These are phyloP conservation scores for Lippia alba DNA, from an alignment of 305 asterid genomes.

Conservation along the genomic window DNA sequence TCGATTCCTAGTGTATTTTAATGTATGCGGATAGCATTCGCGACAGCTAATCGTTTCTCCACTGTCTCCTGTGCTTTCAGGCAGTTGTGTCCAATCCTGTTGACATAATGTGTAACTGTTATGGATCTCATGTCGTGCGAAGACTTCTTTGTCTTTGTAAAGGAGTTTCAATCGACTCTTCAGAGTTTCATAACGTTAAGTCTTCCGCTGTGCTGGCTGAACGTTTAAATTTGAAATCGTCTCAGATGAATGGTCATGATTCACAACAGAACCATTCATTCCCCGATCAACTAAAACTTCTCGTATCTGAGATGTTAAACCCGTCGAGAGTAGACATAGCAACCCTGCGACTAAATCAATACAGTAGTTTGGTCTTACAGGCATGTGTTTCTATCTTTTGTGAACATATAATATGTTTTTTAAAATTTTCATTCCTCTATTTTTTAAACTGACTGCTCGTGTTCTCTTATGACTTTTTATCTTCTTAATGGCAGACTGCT, in stretches of 20 bases:
- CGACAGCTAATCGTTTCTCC: constrained; percentile 18
- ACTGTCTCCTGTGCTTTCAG: constrained; percentile 45
- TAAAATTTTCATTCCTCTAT: background rate
- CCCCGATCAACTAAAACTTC: constrained; percentile 68
- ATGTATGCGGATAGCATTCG: constrained; percentile 19
- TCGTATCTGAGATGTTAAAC: constrained; percentile 69
- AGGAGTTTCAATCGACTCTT: constrained; percentile 76
- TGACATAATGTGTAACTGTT: constrained; percentile 82
- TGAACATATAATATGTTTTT: background rate
- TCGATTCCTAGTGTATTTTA: background rate
- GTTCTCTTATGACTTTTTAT: constrained; percentile 33
- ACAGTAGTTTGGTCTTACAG: constrained; percentile 94
- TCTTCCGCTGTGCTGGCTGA: constrained; percentile 72
- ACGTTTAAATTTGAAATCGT: constrained; percentile 68
- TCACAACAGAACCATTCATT: constrained; percentile 55
- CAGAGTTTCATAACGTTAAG: constrained; percentile 74
- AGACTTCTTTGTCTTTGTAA: constrained; percentile 87
- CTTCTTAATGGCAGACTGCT: constrained; percentile 67
- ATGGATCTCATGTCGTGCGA: constrained; percentile 96
- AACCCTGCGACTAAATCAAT: constrained; percentile 64
- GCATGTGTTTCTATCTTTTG: constrained; percentile 44
- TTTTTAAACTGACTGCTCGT: constrained; percentile 18
- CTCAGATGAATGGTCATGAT: constrained; percentile 46
- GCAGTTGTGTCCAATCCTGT: constrained; percentile 69
- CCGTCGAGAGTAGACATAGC: constrained; percentile 60